phyloP scores from a whole-genome alignment of 2,329 filamentous ascomycete species.

The Hypomyces rosellus region DNA sequence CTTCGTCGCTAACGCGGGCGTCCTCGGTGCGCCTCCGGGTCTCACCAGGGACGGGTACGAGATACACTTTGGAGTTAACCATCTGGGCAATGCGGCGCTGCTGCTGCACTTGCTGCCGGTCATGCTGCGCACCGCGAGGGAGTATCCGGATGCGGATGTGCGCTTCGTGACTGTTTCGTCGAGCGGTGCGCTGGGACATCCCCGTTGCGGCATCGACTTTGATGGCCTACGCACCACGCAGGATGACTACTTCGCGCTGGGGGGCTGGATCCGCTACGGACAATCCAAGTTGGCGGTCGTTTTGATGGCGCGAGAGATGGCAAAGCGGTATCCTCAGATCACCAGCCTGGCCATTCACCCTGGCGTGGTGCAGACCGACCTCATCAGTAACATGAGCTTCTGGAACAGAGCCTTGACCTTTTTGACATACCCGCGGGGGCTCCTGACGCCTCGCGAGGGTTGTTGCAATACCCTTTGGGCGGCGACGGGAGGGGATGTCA shows the following conservation, averaged over 20 bases:
- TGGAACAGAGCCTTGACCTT: not conserved
- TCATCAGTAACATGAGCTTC: conserved; percentile 12
- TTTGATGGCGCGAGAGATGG: conserved; percentile 23
- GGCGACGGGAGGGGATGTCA: conserved; percentile 3
- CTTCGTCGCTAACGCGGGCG: conserved; percentile 41
- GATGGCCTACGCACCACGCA: conserved; percentile 20
- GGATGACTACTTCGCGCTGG: conserved; percentile 11
- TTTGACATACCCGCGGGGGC: not conserved
- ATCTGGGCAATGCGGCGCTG: conserved; percentile 42
- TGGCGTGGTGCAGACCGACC: conserved; percentile 22
- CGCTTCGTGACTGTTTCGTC: conserved; percentile 21
- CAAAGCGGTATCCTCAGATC: conserved; percentile 18
- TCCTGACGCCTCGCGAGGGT: conserved; percentile 14
- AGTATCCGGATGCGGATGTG: conserved; percentile 17
- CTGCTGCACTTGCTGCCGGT: conserved; percentile 30
- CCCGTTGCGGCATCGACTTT: conserved; percentile 23
- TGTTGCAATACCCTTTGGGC: conserved; percentile 7
- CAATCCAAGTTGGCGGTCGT: conserved; percentile 28
- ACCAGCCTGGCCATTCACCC: conserved; percentile 22
- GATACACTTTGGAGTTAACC: conserved; percentile 43
- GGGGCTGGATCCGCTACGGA: conserved; percentile 20
- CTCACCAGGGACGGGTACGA: conserved; percentile 42
- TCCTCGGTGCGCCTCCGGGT: conserved; percentile 31
- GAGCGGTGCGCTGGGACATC: conserved; percentile 22
- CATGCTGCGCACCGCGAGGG: conserved; percentile 22